Evolutionary conservation across 2,329 filamentous ascomycete species (phyloP), one percentile per base, ranked within the genome.

Genomic region (Endoconidiophora laricicola): DNA sequence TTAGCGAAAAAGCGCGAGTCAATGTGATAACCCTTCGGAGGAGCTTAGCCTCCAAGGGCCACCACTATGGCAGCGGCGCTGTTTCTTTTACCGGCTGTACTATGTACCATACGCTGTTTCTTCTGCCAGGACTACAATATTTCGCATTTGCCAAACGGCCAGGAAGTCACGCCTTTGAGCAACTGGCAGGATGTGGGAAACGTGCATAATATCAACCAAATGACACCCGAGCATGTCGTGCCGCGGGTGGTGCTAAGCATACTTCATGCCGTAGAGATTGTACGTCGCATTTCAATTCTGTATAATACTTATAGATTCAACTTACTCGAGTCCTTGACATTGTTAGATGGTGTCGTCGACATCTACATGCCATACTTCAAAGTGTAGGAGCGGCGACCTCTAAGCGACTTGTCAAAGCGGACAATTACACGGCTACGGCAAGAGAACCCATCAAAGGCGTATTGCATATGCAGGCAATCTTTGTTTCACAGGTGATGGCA

Each of bases 301-400:
- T 91, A 93, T 69, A 93, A 93, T 59, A 88, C 84, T 0, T 87
- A 81, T 0, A 79, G 81, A 9, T 93, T 84, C 59, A 86, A 93
- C 63, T 86, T 80, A 1, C 66, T 81, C 0, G 79, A 77, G 2
- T 86, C 81, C 0, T 67, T 93, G 1, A 65, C 77, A 53, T 68
- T 91, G 6, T 72, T 93, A 57, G 79, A 91, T 57, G 85, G 85
- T 0, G 66, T 93, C 24, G 77, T 91, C 0, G 85, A 91, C 60
- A 86, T 93, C 42, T 93, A 91, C 60, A 68, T 93, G n/a, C 81
- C 85, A 0, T 85, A 93, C 60, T 91, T 91, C 69, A 91, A 93
- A 62, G 77, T 88, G 7, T 91, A 83, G 84, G 74, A 74, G 24
- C 62, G 1, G 66, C 62, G 20, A 81, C 82, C 1, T 81, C 81